Percentiles rank a stretch among this genome's conserved stretches.
phyloP scores from a whole-genome alignment of 805 yeast species.

The Cyberlindnera mrakii region DNA sequence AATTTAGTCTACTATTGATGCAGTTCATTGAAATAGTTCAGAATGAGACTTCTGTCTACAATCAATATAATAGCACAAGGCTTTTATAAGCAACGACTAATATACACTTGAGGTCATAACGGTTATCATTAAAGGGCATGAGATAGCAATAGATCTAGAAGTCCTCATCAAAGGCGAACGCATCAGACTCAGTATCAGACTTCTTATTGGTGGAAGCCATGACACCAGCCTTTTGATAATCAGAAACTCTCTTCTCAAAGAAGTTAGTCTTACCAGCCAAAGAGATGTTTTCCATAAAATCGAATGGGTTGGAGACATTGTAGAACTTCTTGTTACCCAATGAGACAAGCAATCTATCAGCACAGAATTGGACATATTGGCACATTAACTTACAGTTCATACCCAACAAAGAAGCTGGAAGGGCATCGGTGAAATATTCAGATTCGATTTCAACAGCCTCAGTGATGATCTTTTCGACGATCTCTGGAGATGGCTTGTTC shows the following conservation, averaged over 20 bases:
- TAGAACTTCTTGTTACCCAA: conserved; percentile 86
- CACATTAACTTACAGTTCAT: conserved; percentile 94
- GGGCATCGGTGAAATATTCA: conserved; percentile 90
- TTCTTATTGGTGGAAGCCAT: conserved; percentile 66
- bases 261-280: conserved; percentile 98
- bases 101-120: conserved; percentile 1
- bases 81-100: background rate
- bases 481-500: conserved; percentile 75
- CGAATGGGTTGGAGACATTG: conserved; percentile 91
- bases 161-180: conserved; percentile 88
- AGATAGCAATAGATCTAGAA: conserved; percentile 40
- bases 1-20: too few species aligned
- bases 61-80: too few species aligned
- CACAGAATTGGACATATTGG: conserved; percentile 96
- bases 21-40: too few species aligned
- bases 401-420: conserved; percentile 89
- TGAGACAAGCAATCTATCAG: conserved; percentile 89
- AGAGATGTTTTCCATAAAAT: conserved; percentile 98
- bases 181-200: conserved; percentile 41
- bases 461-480: conserved; percentile 80
- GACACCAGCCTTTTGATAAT: conserved; percentile 99
- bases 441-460: conserved; percentile 95
- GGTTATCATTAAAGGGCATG: background rate
- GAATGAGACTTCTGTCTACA: too few species aligned
- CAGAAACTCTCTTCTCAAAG: conserved; percentile 98